phyloP scores from a whole-genome alignment of 1,284 basidiomycete species.

The Pyrrhoderma noxium region DNA sequence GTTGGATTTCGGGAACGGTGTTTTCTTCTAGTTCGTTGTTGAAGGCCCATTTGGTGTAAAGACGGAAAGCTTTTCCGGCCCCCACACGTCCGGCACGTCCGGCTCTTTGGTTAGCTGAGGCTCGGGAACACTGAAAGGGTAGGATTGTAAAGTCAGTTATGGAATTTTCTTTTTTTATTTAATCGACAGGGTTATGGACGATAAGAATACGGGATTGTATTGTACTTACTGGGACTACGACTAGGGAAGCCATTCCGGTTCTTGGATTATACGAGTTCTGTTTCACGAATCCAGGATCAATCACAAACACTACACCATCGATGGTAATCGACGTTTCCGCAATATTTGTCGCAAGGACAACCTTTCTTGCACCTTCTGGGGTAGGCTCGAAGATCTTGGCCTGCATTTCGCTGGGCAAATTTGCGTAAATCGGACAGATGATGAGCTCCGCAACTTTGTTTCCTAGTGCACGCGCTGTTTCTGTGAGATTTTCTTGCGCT shows the following conservation, averaged over 20 bases:
- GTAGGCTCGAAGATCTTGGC: slow-evolving; percentile 99
- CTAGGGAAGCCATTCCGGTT: slow-evolving; percentile 92
- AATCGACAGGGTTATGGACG: too few species aligned
- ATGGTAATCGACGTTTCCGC: slow-evolving; percentile 98
- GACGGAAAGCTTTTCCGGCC: slow-evolving; percentile 95
- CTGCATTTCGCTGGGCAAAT: slow-evolving; percentile 97
- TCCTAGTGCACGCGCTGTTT: slow-evolving; percentile 90
- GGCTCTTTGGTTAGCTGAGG: slow-evolving; percentile 94
- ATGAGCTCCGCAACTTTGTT: slow-evolving; percentile 95
- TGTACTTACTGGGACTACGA: slow-evolving; percentile 79
- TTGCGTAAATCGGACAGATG: slow-evolving; percentile 97
- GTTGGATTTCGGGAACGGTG: slow-evolving; percentile 97
- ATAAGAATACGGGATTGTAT: too few species aligned
- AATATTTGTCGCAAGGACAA: slow-evolving; percentile 97
- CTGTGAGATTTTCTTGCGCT: slow-evolving; percentile 90
- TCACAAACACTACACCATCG: slow-evolving; percentile 96
- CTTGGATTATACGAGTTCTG: slow-evolving; percentile 96
- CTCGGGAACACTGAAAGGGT: slow-evolving; percentile 74
- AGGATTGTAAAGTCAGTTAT: slow-evolving; percentile 5
- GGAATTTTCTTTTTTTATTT: slow-evolving; percentile 6
- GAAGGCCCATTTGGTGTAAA: slow-evolving; percentile 96
- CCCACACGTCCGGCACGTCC: slow-evolving; percentile 97
- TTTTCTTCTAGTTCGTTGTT: slow-evolving; percentile 93
- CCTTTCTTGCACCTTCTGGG: slow-evolving; percentile 91
- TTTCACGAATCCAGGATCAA: slow-evolving; percentile 97